Evolutionary conservation across 2,329 filamentous ascomycete species (phyloP).

Genomic region (Penicillium psychrosexuale): DNA sequence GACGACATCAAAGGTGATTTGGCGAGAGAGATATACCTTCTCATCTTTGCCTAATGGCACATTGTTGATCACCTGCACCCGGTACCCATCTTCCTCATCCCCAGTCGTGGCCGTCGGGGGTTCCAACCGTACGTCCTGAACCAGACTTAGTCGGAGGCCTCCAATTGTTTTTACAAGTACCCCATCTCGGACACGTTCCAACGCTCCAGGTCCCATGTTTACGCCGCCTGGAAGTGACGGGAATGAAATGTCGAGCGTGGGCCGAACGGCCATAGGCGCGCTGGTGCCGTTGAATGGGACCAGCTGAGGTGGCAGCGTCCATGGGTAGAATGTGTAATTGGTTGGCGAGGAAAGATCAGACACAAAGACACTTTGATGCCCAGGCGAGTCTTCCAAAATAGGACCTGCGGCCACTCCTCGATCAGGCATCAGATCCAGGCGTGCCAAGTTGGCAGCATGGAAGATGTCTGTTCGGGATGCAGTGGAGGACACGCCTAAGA

Average conservation of each 20-base stretch:
- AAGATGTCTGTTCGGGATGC: constrained; percentile 79
- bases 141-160: constrained; percentile 54
- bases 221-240: constrained; percentile 53
- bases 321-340: constrained; percentile 86
- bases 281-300: constrained; percentile 77
- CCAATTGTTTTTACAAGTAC: constrained; percentile 60
- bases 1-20: constrained; percentile 68
- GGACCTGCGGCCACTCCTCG: constrained; percentile 57
- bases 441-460: constrained; percentile 80
- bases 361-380: constrained; percentile 55
- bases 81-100: constrained; percentile 37
- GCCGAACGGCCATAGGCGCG: constrained; percentile 64
- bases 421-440: constrained; percentile 70
- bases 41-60: constrained; percentile 83
- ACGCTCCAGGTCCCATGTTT: constrained; percentile 44
- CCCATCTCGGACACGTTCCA: constrained; percentile 59
- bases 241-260: constrained; percentile 69
- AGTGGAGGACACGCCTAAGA: constrained; percentile 73
- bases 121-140: constrained; percentile 43
- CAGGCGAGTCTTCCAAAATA: constrained; percentile 52
- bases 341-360: constrained; percentile 59
- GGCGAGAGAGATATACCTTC: constrained; percentile 73
- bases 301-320: constrained; percentile 77
- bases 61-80: constrained; percentile 75
- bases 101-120: constrained; percentile 6